phyloP scores from a whole-genome alignment of 805 yeast genomes.

The Metschnikowia similis region DNA sequence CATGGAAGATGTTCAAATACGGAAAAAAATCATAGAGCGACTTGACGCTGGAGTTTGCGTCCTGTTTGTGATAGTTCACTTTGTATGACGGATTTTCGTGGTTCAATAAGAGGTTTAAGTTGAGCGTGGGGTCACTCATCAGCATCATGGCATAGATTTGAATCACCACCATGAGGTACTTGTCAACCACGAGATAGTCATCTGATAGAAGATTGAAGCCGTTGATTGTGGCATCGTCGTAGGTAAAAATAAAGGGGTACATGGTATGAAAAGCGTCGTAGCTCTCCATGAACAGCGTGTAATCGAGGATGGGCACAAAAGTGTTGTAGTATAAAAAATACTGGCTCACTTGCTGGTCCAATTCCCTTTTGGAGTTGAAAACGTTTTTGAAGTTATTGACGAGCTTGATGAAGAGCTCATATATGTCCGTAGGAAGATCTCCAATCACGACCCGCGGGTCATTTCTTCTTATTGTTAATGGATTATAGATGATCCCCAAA shows the following conservation, averaged over 20 bases:
- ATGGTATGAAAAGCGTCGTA: conserved; percentile 46
- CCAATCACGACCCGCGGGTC: conserved; percentile 6
- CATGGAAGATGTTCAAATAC: conserved; percentile 46
- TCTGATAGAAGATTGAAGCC: conserved; percentile 43
- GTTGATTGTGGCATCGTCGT: conserved; percentile 43
- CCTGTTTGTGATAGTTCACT: conserved; percentile 6
- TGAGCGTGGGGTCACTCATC: conserved; percentile 45
- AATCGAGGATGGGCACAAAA: conserved; percentile 52
- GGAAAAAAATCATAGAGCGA: conserved; percentile 44
- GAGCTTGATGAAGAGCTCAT: conserved; percentile 40
- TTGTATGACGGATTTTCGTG: conserved; percentile 33
- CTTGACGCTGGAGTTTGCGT: conserved; percentile 20
- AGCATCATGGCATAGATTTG: conserved; percentile 50
- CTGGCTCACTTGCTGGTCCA: conserved; percentile 46
- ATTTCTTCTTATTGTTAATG: conserved; percentile 26
- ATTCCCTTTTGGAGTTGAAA: conserved; percentile 33
- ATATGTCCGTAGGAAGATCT: conserved; percentile 36
- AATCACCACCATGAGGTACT: conserved; percentile 40
- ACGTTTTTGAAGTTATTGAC: conserved; percentile 41
- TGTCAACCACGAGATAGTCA: conserved; percentile 40
- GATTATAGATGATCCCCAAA: conserved; percentile 37
- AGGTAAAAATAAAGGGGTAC: conserved; percentile 46
- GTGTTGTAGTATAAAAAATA: conserved; percentile 51
- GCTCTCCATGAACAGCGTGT: conserved; percentile 48
- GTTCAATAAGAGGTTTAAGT: conserved; percentile 37